phyloP scores from a whole-genome alignment of 2,329 filamentous ascomycete species.

The Aspergillus clavatus region DNA sequence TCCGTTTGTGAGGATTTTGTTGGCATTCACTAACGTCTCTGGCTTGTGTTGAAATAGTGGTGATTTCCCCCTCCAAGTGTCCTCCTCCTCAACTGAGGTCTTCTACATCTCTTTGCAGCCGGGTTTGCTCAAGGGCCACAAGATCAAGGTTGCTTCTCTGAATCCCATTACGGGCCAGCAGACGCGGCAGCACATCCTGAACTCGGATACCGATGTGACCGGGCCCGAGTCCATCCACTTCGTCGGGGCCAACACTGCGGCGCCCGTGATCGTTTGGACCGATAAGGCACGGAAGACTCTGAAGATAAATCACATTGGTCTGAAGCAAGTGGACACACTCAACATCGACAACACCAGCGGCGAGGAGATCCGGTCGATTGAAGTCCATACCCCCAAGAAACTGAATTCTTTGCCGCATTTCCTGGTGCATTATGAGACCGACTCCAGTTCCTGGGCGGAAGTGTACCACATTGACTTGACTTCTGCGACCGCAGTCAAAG shows the following conservation, averaged over 20 bases:
- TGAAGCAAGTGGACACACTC: constrained; percentile 37
- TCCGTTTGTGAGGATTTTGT: not conserved
- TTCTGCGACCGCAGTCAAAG: constrained; percentile 64
- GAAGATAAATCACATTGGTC: constrained; percentile 44
- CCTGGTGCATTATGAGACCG: constrained; percentile 72
- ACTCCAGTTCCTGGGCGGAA: constrained; percentile 69
- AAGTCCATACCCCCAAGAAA: constrained; percentile 68
- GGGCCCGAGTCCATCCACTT: constrained; percentile 37
- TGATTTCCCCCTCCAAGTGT: constrained; percentile 71
- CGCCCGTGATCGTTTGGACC: constrained; percentile 42
- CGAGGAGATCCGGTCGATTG: constrained; percentile 50
- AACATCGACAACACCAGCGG: constrained; percentile 38
- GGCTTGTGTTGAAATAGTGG: constrained; percentile 44
- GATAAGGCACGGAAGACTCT: constrained; percentile 42
- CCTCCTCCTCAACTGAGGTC: constrained; percentile 61
- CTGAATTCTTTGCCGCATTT: constrained; percentile 73
- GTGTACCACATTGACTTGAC: constrained; percentile 78
- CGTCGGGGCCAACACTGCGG: constrained; percentile 37
- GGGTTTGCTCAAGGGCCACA: constrained; percentile 63
- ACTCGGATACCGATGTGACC: constrained; percentile 67
- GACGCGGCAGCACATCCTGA: constrained; percentile 65
- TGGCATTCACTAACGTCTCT: constrained; percentile 9
- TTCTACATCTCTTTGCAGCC: constrained; percentile 72
- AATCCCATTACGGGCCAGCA: constrained; percentile 70
- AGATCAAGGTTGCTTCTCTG: constrained; percentile 68